phyloP scores from a whole-genome alignment of 805 yeast genomes.

The Hanseniaspora vineae region DNA sequence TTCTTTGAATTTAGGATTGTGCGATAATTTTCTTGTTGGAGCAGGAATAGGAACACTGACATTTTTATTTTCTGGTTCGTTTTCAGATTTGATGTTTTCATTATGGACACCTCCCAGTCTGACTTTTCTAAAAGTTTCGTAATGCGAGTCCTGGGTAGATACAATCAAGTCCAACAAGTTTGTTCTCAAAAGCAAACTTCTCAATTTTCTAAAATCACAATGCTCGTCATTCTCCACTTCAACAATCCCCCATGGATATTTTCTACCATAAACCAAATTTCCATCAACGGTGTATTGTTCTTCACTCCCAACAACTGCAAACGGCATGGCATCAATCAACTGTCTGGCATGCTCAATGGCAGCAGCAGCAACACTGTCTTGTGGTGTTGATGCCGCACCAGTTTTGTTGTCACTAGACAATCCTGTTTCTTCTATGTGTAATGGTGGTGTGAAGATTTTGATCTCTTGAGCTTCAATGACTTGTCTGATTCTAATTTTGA shows the following conservation, averaged over 20 bases:
- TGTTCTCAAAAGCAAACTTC: slow-evolving; percentile 67
- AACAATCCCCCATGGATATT: slow-evolving; percentile 84
- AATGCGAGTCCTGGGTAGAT: slow-evolving; percentile 71
- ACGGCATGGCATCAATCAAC: slow-evolving; percentile 75
- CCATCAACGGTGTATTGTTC: slow-evolving; percentile 58
- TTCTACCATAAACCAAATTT: slow-evolving; percentile 54
- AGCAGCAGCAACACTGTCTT: slow-evolving; percentile 43
- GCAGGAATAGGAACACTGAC: slow-evolving; percentile 23
- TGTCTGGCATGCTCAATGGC: slow-evolving; percentile 71
- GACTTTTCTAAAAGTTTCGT: slow-evolving; percentile 62
- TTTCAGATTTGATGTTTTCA: slow-evolving; percentile 14
- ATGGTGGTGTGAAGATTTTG: slow-evolving; percentile 72
- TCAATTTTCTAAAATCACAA: slow-evolving; percentile 73
- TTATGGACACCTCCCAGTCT: slow-evolving; percentile 43
- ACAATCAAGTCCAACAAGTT: slow-evolving; percentile 72
- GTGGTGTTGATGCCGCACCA: slow-evolving; percentile 1
- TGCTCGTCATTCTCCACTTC: slow-evolving; percentile 80
- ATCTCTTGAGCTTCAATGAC: slow-evolving; percentile 78
- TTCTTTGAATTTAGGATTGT: slow-evolving; percentile 88
- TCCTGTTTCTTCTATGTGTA: slow-evolving; percentile 28
- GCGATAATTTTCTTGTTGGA: slow-evolving; percentile 39
- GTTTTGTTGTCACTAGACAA: slow-evolving; percentile 7
- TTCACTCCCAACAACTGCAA: slow-evolving; percentile 71
- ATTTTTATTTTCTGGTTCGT: slow-evolving; percentile 18
- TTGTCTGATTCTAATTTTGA: slow-evolving; percentile 66